These are phyloP conservation scores for Poa annua DNA, from an alignment of 176 grass and related monocot species.

Conservation along the genomic window DNA sequence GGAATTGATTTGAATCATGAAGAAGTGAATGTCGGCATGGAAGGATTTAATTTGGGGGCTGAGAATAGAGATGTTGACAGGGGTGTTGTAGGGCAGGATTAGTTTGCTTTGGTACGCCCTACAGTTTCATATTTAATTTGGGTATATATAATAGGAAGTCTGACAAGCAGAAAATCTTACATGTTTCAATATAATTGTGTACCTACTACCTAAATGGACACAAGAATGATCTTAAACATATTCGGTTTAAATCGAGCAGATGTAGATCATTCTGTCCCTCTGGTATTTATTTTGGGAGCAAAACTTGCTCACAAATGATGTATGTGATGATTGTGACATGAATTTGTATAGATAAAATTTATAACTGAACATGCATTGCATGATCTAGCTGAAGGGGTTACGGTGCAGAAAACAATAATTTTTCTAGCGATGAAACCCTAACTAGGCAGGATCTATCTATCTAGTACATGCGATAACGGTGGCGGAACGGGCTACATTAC, in stretches of 20 bases:
- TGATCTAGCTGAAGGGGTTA: too few relatives aligned
- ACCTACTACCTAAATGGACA: not conserved
- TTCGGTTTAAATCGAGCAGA: not conserved
- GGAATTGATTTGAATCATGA: conserved; percentile 15
- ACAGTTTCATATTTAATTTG: not conserved
- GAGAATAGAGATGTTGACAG: conserved; percentile 7
- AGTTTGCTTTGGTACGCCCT: not conserved
- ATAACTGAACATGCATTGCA: too few relatives aligned
- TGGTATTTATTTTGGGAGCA: too few relatives aligned
- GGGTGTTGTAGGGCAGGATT: not conserved
- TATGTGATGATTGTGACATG: too few relatives aligned
- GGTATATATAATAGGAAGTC: not conserved
- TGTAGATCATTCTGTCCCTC: too few relatives aligned
- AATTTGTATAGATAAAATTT: too few relatives aligned
- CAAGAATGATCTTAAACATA: not conserved
- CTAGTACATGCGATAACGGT: too few relatives aligned
- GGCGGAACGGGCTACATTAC: too few relatives aligned
- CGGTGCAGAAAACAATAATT: too few relatives aligned
- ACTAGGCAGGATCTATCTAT: too few relatives aligned
- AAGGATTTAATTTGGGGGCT: not conserved
- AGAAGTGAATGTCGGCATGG: not conserved
- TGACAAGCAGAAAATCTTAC: not conserved
- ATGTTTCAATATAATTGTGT: not conserved
- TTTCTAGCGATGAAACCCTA: too few relatives aligned
- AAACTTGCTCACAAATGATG: too few relatives aligned